These are phyloP conservation scores for Periconia macrospinosa DNA, from an alignment of 2,329 filamentous ascomycete species.

Conservation along the genomic window DNA sequence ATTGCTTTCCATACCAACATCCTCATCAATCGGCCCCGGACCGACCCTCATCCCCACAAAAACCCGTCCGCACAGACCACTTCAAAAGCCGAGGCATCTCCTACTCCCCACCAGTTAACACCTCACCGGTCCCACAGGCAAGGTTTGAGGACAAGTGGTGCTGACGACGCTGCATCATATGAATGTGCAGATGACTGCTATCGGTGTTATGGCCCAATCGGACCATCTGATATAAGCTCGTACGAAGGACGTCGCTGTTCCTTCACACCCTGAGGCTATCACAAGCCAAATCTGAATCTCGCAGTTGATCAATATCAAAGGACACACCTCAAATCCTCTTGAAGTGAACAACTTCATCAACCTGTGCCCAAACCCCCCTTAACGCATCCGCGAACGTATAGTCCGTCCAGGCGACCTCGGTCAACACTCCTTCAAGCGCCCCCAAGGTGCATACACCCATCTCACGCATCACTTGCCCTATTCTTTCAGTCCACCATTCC, in stretches of 20 bases:
- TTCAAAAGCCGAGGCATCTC: neutral
- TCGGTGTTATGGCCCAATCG: no score
- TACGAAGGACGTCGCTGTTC: no score
- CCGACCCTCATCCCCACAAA: neutral
- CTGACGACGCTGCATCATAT: no score
- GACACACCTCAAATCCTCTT: neutral
- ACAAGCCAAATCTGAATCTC: no score
- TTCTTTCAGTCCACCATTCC: constrained; percentile 19
- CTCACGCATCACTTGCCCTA: constrained; percentile 15
- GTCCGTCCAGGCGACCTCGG: constrained; percentile 27
- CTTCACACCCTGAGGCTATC: no score
- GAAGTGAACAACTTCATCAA: neutral
- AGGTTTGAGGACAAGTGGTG: no score
- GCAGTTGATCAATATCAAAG: no score
- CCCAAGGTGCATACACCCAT: constrained; percentile 3
- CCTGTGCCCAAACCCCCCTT: constrained; percentile 14
- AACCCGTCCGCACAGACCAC: neutral
- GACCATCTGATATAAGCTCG: no score
- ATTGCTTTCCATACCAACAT: neutral
- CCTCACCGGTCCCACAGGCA: no score
- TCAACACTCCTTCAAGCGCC: constrained; percentile 14
- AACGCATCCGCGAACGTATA: constrained; percentile 15
- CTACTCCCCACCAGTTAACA: neutral
- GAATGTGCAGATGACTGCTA: no score
- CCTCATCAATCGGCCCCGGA: neutral